A percentile compares a stretch with the other conserved stretches of the same genome.
Evolutionary conservation across 2,329 filamentous ascomycete genomes (phyloP).

Genomic region (Ophiobolus disseminans): DNA sequence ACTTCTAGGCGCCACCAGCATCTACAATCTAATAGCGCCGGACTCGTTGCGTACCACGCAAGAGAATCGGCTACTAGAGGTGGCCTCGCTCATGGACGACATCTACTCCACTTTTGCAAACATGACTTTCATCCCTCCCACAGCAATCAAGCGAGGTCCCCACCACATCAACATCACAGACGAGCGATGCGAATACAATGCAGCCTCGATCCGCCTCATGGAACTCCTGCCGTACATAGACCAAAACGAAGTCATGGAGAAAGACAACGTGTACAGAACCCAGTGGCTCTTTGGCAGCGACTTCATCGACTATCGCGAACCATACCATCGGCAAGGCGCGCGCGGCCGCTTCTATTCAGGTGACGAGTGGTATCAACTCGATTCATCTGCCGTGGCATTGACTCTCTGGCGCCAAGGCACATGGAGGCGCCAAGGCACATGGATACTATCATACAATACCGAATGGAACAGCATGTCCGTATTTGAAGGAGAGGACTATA

Average conservation of each 20-base stretch:
- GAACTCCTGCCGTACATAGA: slow-evolving; percentile 25
- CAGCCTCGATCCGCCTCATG: slow-evolving; percentile 18
- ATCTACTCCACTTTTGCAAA: slow-evolving; percentile 18
- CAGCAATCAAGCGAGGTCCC: slow-evolving; percentile 18
- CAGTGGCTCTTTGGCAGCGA: slow-evolving; percentile 20
- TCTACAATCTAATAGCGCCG: slow-evolving; percentile 8
- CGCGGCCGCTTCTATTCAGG: slow-evolving; percentile 3
- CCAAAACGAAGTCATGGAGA: background rate
- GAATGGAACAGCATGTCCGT: slow-evolving; percentile 15
- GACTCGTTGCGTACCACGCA: background rate
- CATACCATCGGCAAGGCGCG: slow-evolving; percentile 4
- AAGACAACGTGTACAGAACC: background rate
- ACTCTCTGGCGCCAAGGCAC: slow-evolving; percentile 18
- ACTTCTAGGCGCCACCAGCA: slow-evolving; percentile 4
- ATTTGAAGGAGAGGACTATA: slow-evolving; percentile 13
- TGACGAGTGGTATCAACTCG: slow-evolving; percentile 8
- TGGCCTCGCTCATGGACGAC: slow-evolving; percentile 18
- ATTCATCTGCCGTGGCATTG: slow-evolving; percentile 9
- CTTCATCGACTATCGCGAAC: slow-evolving; percentile 19
- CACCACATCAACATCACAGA: slow-evolving; percentile 20
- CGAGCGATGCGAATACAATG: slow-evolving; percentile 11
- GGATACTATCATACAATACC: slow-evolving; percentile 19
- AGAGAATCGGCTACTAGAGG: slow-evolving; percentile 10
- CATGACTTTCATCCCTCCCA: slow-evolving; percentile 20
- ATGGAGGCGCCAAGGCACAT: slow-evolving; percentile 18